These are phyloP conservation scores for Flaveria robusta DNA, from an alignment of 129 eudicot species.

Conservation along the genomic window DNA sequence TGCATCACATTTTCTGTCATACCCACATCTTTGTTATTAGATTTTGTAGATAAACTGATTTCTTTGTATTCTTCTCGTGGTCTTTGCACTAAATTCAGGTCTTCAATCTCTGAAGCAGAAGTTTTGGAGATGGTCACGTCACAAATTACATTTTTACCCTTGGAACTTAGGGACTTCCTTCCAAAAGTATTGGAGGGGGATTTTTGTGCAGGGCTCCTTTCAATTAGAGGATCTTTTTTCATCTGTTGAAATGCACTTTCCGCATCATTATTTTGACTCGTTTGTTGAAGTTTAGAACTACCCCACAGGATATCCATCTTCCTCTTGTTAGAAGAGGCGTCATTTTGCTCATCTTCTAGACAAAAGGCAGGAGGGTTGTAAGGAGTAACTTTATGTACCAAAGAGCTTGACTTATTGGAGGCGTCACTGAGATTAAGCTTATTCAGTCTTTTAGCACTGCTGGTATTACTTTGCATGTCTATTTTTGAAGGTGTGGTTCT, in stretches of 20 bases:
- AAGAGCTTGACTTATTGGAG: constrained; percentile 28
- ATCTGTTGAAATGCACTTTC: constrained; percentile 23
- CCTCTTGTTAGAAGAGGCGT: constrained; percentile 44
- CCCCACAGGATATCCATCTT: constrained; percentile 34
- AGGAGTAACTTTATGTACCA: constrained; percentile 28
- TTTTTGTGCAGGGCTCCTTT: constrained; percentile 20
- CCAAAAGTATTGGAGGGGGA: constrained; percentile 11
- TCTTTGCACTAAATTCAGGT: constrained; percentile 22
- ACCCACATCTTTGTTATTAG: constrained; percentile 32
- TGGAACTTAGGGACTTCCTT: constrained; percentile 21
- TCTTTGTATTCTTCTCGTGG: constrained; percentile 20
- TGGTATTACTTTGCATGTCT: constrained; percentile 27
- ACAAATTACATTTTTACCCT: constrained; percentile 32
- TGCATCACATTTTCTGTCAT: constrained; percentile 28
- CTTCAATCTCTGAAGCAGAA: constrained; percentile 26
- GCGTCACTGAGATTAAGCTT: constrained; percentile 29
- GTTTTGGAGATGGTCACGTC: constrained; percentile 21
- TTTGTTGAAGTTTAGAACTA: constrained; percentile 44
- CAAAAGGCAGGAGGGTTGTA: constrained; percentile 11
- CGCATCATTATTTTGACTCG: constrained; percentile 14
- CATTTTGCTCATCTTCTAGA: constrained; percentile 34
- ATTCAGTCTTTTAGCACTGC: constrained; percentile 30
- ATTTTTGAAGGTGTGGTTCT: constrained; percentile 38
- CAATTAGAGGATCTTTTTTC: constrained; percentile 14
- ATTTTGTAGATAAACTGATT: constrained; percentile 14